Percentiles rank a stretch among this genome's conserved stretches.
Evolutionary conservation across 139 green algal species (phyloP).

Genomic region (Haematococcus sp.): DNA sequence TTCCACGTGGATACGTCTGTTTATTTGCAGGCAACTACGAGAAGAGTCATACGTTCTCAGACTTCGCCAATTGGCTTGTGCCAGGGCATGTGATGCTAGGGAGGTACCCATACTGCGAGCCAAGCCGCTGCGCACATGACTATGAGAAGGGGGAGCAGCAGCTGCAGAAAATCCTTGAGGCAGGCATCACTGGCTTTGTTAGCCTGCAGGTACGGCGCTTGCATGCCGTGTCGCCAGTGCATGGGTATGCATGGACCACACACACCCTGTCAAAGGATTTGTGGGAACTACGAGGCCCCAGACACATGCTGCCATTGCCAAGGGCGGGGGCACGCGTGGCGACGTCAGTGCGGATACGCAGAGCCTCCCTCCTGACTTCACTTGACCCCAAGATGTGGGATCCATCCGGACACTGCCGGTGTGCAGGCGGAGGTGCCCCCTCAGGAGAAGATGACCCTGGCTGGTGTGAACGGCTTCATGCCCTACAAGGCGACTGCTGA

Average conservation of each 20-base stretch:
- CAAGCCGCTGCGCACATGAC: constrained; percentile 49
- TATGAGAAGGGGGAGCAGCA: constrained; percentile 62
- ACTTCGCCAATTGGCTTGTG: constrained; percentile 85
- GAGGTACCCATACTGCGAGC: constrained; percentile 83
- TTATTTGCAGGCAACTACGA: no score
- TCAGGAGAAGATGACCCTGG: constrained; percentile 68
- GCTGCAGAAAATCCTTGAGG: constrained; percentile 58
- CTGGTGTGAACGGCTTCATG: constrained; percentile 76
- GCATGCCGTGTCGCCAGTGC: neutral
- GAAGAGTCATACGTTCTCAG: constrained; percentile 47
- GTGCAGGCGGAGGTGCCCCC: constrained; percentile 73
- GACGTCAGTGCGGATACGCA: no score
- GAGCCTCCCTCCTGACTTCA: no score
- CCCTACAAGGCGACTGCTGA: constrained; percentile 76
- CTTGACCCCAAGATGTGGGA: no score
- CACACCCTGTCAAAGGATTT: no score
- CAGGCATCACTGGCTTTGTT: constrained; percentile 76
- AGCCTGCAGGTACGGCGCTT: constrained; percentile 72
- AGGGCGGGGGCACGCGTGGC: no score
- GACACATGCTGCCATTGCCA: no score
- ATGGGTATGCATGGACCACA: neutral
- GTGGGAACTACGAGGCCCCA: no score
- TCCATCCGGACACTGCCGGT: no score
- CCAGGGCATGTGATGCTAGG: constrained; percentile 75
- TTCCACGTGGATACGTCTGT: no score